Evolutionary conservation across 1,284 basidiomycete species (phyloP).

Genomic region (Boletus calvinii): DNA sequence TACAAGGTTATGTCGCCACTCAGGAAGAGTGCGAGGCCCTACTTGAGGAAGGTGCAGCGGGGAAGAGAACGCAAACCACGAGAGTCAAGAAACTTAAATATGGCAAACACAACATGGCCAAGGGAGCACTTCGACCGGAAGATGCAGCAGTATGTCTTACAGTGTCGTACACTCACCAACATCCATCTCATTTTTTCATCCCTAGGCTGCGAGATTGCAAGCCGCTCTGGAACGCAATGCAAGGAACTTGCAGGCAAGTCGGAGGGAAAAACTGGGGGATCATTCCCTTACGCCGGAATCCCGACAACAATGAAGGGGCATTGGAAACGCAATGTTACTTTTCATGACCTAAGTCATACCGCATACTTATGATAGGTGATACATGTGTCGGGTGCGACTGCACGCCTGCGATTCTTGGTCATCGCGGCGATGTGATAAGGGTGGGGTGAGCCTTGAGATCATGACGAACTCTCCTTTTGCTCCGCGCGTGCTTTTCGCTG

Average conservation of each 20-base stretch:
- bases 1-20: constrained; percentile 68
- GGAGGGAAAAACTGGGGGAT: constrained; percentile 29
- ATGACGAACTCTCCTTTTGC: constrained; percentile 51
- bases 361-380: constrained; percentile 24
- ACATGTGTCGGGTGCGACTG: constrained; percentile 23
- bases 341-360: constrained; percentile 21
- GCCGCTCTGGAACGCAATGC: constrained; percentile 60
- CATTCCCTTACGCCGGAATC: constrained; percentile 24
- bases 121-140: constrained; percentile 74
- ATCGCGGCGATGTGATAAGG: constrained; percentile 8
- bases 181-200: neutral
- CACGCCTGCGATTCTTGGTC: constrained; percentile 14
- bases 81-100: constrained; percentile 49
- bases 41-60: constrained; percentile 49
- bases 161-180: neutral
- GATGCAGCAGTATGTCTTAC: constrained; percentile 64
- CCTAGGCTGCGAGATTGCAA: constrained; percentile 54
- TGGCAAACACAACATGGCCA: constrained; percentile 83
- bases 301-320: constrained; percentile 6
- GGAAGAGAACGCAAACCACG: constrained; percentile 41
- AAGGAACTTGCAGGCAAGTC: constrained; percentile 39
- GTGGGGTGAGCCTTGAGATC: constrained; percentile 26
- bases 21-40: constrained; percentile 71
- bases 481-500: constrained; percentile 66
- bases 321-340: constrained; percentile 17